Percentiles rank a stretch among this genome's conserved stretches.
Evolutionary conservation across 768 basidiomycete species (phyloP).

Genomic region (Coprinopsis marcescibilis): DNA sequence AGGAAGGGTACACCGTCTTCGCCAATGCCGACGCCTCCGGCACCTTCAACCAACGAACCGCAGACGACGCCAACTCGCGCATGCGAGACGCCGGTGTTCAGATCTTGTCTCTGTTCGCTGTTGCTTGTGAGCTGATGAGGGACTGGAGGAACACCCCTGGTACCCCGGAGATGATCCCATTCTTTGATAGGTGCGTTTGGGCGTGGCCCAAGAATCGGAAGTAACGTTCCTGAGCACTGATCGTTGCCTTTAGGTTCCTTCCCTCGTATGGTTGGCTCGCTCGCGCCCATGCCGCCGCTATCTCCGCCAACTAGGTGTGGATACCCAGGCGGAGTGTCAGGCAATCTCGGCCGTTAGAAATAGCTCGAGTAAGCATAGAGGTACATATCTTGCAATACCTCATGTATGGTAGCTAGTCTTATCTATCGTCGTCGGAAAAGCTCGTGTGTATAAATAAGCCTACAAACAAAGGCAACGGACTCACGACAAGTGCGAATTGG

Average conservation of each 20-base stretch:
- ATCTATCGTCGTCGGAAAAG: no score
- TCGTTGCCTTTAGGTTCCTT: not conserved
- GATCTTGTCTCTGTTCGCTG: constrained; percentile 39
- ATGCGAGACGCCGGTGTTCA: constrained; percentile 44
- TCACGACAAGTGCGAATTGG: no score
- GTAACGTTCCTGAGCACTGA: not conserved
- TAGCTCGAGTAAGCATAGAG: no score
- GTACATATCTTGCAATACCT: no score
- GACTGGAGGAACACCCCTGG: constrained; percentile 49
- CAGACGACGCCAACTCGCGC: constrained; percentile 40
- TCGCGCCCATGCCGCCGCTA: not conserved
- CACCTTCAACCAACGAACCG: constrained; percentile 32
- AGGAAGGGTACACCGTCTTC: constrained; percentile 43
- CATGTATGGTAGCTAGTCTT: no score
- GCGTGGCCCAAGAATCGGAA: not conserved
- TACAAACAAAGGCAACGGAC: no score
- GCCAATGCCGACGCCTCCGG: constrained; percentile 45
- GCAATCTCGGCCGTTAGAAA: no score
- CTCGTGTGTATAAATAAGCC: no score
- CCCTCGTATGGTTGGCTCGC: not conserved
- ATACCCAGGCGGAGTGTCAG: no score
- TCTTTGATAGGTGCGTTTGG: constrained; percentile 35
- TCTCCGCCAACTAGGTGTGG: not conserved
- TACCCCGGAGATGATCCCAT: constrained; percentile 34
- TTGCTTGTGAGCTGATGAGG: constrained; percentile 41